Evolutionary conservation across 805 yeast genomes (phyloP).

Genomic region (Suhomyces vadensis): DNA sequence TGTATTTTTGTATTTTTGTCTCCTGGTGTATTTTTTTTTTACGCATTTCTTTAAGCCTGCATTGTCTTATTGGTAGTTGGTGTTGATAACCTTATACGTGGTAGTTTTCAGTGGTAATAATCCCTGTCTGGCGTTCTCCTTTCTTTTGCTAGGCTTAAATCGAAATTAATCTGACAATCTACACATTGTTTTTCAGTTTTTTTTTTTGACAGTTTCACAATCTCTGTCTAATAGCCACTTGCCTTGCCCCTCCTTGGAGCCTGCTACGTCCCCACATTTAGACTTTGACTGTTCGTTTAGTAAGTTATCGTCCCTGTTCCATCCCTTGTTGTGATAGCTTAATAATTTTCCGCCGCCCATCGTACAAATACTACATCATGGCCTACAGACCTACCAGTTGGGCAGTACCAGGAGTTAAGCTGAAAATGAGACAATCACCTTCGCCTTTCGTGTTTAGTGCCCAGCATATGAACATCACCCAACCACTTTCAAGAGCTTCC

Average conservation of each 20-base stretch:
- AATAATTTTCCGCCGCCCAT: not conserved
- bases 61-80: not conserved
- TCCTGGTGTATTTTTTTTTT: no score
- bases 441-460: slow-evolving; percentile 35
- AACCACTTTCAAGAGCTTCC: slow-evolving; percentile 45
- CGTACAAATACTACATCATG: no score
- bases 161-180: not conserved
- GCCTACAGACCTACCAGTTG: slow-evolving; percentile 23
- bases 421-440: slow-evolving; percentile 21
- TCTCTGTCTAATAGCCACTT: not conserved
- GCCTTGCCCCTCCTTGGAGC: no score
- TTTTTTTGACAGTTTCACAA: slow-evolving; percentile 1
- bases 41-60: not conserved
- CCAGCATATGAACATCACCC: slow-evolving; percentile 39
- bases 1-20: not conserved
- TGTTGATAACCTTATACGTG: not conserved
- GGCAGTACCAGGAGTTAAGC: slow-evolving; percentile 15
- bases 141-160: not conserved
- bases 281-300: not conserved
- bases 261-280: not conserved
- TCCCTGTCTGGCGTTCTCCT: not conserved
- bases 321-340: not conserved
- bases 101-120: not conserved
- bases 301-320: not conserved
- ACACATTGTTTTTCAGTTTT: not conserved